Conservation (phyloP, 805 yeast genomes). For the Schizosaccharomyces lindneri region DNA sequence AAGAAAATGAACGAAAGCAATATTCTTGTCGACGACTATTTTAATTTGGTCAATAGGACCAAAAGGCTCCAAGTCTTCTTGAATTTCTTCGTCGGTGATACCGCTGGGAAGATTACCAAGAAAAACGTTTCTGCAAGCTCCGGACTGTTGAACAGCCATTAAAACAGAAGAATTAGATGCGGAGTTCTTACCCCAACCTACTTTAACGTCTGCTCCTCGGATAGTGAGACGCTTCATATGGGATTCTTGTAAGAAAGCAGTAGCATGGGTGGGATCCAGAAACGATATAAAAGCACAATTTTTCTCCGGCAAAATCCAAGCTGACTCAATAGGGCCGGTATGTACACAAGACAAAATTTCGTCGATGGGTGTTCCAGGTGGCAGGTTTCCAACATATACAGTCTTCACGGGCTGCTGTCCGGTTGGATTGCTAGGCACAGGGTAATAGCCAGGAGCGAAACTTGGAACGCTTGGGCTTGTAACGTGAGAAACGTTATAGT, state of each 20-base stretch:
- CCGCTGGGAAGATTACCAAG: conserved; percentile 54
- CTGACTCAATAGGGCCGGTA: conserved; percentile 63
- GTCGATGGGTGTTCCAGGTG: not conserved
- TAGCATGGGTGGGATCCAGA: conserved; percentile 67
- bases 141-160: conserved; percentile 54
- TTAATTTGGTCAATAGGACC: conserved; percentile 75
- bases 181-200: conserved; percentile 82
- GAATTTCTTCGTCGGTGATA: conserved; percentile 39
- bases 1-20: conserved; percentile 63
- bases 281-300: conserved; percentile 80
- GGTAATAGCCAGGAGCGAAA: not conserved
- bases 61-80: conserved; percentile 39
- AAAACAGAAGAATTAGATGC: conserved; percentile 51
- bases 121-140: conserved; percentile 85
- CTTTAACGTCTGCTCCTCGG: conserved; percentile 53
- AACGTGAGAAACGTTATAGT: not conserved
- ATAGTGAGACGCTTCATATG: conserved; percentile 60
- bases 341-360: conserved; percentile 69
- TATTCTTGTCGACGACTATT: conserved; percentile 53
- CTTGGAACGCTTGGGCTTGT: not conserved
- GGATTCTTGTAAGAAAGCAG: conserved; percentile 82
- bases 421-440: not conserved
- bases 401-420: conserved; percentile 17
- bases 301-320: conserved; percentile 48
- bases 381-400: conserved; percentile 37